Conservation (phyloP, 2,329 filamentous ascomycete species). For the Claviceps pazoutovae region DNA sequence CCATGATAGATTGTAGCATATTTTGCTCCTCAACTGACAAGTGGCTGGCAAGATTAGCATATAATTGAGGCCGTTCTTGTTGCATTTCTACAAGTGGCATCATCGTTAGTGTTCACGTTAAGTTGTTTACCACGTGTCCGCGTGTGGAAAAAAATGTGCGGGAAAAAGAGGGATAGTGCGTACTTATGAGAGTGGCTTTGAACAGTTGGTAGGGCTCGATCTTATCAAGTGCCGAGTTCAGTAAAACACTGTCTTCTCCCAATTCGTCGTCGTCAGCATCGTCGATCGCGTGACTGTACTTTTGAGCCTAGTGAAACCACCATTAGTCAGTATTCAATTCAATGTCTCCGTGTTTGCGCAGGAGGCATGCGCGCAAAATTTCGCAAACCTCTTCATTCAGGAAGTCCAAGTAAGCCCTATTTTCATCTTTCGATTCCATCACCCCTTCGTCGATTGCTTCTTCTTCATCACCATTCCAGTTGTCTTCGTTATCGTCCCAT, state of each 20-base stretch:
- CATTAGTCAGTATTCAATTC: neutral
- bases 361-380: neutral
- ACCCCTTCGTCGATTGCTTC: conserved; percentile 53
- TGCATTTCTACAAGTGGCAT: conserved; percentile 51
- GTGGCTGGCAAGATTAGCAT: conserved; percentile 64
- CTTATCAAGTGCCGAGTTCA: conserved; percentile 91
- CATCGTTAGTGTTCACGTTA: neutral
- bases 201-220: conserved; percentile 90
- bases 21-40: conserved; percentile 69
- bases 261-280: conserved; percentile 75
- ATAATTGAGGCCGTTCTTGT: conserved; percentile 81
- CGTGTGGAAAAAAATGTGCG: neutral
- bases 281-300: conserved; percentile 57
- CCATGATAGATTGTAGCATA: conserved; percentile 67
- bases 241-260: conserved; percentile 78
- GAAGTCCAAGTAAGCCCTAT: conserved; percentile 89
- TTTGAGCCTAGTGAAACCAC: conserved; percentile 48
- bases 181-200: conserved; percentile 69
- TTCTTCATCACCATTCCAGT: conserved; percentile 60
- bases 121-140: neutral
- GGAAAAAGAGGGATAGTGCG: conserved; percentile 22
- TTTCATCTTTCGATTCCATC: conserved; percentile 70
- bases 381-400: conserved; percentile 69
- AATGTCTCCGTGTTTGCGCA: too few species aligned
- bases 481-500: conserved; percentile 67